phyloP scores from a whole-genome alignment of 257 asterid species.

The Solanum lignicaule region DNA sequence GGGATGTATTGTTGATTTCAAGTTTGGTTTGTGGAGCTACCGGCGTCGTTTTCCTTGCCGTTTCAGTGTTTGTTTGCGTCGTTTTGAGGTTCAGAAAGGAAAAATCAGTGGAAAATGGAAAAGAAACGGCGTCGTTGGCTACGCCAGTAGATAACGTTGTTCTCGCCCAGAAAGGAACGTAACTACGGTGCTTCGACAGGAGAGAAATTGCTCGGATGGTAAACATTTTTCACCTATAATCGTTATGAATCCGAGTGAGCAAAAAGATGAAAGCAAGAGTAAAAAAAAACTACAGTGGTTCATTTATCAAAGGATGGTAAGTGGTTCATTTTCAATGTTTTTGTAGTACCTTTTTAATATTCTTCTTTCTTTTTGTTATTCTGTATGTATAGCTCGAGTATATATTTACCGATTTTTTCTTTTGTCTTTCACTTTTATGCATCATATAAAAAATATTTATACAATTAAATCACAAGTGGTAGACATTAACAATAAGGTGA shows the following conservation, averaged over 20 bases:
- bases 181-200: background rate
- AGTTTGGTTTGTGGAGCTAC: constrained; percentile 5
- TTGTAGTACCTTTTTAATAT: background rate
- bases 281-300: background rate
- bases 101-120: background rate
- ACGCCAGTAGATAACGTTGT: background rate
- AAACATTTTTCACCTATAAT: no score
- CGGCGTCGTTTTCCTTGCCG: background rate
- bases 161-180: background rate
- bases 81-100: background rate
- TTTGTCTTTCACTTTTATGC: background rate
- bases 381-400: background rate
- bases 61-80: background rate
- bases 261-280: background rate
- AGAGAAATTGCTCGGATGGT: background rate
- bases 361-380: background rate
- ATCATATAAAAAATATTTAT: background rate
- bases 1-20: background rate
- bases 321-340: background rate
- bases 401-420: background rate
- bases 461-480: no score
- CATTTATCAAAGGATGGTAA: background rate
- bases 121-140: background rate
- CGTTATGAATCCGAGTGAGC: no score
- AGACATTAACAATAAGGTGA: no score